A percentile compares a stretch with the other conserved stretches of the same genome.
These are phyloP conservation scores for Mycena metata DNA, from an alignment of 768 basidiomycete genomes.

Conservation along the genomic window DNA sequence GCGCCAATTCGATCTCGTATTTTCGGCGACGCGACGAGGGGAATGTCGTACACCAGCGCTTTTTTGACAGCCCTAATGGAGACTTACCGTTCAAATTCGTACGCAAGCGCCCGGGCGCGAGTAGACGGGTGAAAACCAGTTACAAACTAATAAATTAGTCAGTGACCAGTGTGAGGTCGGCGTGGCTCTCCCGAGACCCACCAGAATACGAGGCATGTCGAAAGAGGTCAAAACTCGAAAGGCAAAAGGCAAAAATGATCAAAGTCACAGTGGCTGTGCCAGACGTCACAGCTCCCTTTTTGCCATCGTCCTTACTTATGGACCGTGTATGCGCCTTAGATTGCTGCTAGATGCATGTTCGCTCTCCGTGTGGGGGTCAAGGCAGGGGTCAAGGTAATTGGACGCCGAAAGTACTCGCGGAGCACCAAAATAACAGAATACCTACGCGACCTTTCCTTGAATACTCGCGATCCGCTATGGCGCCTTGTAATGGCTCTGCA, in stretches of 20 bases:
- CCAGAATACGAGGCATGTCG: constrained; percentile 87
- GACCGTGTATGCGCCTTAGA: constrained; percentile 16
- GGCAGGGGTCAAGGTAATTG: constrained; percentile 4
- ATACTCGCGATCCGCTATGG: constrained; percentile 59
- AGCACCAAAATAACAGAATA: constrained; percentile 47
- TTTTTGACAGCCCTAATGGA: constrained; percentile 18
- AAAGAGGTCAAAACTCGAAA: no score
- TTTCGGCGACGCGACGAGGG: background rate
- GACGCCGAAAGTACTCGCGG: constrained; percentile 35
- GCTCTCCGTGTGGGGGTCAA: constrained; percentile 18
- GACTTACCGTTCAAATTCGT: constrained; percentile 86
- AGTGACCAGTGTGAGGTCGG: no score
- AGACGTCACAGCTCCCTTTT: no score
- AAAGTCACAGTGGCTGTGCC: constrained; percentile 24
- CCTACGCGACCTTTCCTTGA: constrained; percentile 50
- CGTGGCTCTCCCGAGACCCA: no score
- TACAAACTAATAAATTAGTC: constrained; percentile 74
- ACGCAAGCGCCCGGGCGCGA: constrained; percentile 86
- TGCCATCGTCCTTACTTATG: constrained; percentile 1
- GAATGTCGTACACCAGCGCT: background rate
- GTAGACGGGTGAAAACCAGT: constrained; percentile 89
- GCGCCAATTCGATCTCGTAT: background rate
- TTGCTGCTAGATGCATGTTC: constrained; percentile 32
- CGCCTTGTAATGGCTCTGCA: constrained; percentile 53
- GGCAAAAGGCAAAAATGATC: constrained; percentile 12